Percentiles rank a stretch among this genome's conserved stretches.
phyloP scores from a whole-genome alignment of 768 basidiomycete genomes.

The Coprinopsis cinerea region DNA sequence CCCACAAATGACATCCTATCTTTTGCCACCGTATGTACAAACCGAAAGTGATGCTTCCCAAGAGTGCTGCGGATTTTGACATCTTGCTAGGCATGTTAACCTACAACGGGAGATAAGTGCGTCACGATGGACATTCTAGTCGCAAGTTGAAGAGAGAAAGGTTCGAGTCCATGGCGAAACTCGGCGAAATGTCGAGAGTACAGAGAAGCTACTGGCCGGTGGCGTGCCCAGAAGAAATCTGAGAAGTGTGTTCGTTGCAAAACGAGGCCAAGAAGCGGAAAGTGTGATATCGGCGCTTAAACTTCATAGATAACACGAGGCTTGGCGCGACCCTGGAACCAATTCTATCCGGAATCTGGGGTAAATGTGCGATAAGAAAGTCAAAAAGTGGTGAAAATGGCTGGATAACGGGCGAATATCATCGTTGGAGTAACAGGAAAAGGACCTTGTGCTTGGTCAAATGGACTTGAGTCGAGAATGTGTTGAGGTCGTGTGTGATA shows the following conservation, averaged over 20 bases:
- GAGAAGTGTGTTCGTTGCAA: neutral
- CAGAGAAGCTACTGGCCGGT: neutral
- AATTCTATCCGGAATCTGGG: too few relatives aligned
- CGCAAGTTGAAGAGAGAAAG: neutral
- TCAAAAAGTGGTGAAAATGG: too few relatives aligned
- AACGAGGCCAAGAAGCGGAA: neutral
- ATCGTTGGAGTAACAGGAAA: too few relatives aligned
- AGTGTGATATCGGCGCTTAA: neutral
- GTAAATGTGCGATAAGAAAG: neutral
- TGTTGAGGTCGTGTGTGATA: too few relatives aligned
- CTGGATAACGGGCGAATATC: too few relatives aligned
- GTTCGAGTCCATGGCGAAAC: neutral
- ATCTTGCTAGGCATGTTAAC: too few relatives aligned
- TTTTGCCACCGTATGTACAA: too few relatives aligned
- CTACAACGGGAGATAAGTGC: neutral
- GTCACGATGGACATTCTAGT: neutral
- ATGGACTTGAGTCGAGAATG: too few relatives aligned
- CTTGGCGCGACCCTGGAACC: neutral
- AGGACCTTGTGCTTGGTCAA: too few relatives aligned
- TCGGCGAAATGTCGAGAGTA: neutral
- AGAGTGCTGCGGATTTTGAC: conserved; percentile 3
- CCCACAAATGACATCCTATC: too few relatives aligned
- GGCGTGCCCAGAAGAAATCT: neutral
- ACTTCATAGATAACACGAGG: neutral
- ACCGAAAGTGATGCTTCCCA: neutral